Conservation (phyloP, 208 protist genomes). For the Vickermania ingenoplastis region DNA sequence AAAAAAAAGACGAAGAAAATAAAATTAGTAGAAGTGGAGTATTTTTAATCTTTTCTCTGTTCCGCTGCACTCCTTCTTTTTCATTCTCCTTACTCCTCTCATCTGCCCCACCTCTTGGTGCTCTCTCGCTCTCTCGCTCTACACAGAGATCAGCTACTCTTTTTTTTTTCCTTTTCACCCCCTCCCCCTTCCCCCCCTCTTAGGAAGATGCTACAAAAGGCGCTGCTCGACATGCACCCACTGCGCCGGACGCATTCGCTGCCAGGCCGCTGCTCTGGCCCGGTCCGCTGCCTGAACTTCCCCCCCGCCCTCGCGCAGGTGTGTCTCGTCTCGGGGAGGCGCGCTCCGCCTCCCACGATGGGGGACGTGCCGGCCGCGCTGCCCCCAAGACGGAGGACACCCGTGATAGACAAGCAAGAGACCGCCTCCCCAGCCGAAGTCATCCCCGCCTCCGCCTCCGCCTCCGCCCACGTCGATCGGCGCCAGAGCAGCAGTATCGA, state of each 20-base stretch:
- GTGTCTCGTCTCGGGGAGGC: no score
- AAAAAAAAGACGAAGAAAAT: no score
- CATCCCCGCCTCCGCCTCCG: no score
- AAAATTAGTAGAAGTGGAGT: no score
- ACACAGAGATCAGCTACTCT: background rate
- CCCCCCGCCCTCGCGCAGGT: background rate
- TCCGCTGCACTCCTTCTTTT: no score
- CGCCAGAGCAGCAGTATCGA: background rate
- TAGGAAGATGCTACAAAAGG: conserved; percentile 16
- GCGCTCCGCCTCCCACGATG: no score
- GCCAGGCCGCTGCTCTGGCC: background rate
- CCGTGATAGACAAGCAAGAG: no score
- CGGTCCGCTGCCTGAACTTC: background rate
- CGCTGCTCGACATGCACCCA: background rate
- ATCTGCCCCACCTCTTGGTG: conserved; percentile 2
- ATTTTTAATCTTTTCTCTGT: no score
- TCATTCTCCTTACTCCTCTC: conserved; percentile 13
- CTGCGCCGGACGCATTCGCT: background rate
- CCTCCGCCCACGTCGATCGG: background rate
- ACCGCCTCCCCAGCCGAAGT: no score
- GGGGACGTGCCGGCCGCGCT: no score
- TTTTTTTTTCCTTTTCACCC: conserved; percentile 4
- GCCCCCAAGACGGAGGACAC: no score
- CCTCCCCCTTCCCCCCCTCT: background rate
- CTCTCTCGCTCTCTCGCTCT: conserved; percentile 4